Evolutionary conservation across 306 rosid species (phyloP), one percentile per base, ranked within the genome.

Genomic region (Macrotyloma uniflorum): DNA sequence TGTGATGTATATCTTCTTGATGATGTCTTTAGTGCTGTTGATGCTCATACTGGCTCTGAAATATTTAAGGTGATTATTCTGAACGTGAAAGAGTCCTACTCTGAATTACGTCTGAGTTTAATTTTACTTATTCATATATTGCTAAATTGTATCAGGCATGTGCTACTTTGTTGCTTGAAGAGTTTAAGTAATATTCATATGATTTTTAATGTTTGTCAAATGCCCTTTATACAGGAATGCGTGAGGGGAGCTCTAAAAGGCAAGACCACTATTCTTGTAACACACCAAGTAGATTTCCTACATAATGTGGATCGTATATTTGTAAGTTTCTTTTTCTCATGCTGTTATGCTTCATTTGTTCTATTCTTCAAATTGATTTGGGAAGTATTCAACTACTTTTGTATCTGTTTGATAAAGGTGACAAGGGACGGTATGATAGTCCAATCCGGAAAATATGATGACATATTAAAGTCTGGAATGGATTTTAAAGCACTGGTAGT

Each of bases 231-330:
- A 24, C 86, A 92, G 97, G 92, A 92, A 79, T 92, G 97, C 49
- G 96, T 89, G 51, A 88, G 87, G 72, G 96, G 97, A 67, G 87
- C 73, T 13, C 91, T 92, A 59, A 90, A 83, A 71, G 81, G 80
- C 83, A 93, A 89, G 89, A 93, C 97, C 7, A 8, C 88, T 68
- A 36, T 90, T 77, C 91, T 93, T 20, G 98, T 93, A 12, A 93
- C 98, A 50, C 98, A 93, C 77, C 98, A 93, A 91, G 93, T 92
- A 10, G 97, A 92, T 66, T 92, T 92, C 89, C 85, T 92, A 75
- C 93, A 86, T 64, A 92, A 92, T 73, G 91, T 87, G 54, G 96
- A 92, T 82, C 93, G 78, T 74, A 92, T 92, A 77, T 7, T 87
- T 36, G 97, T 88, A 79, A 22, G 95, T 58, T 11, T 75, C 50